Evolutionary conservation across 768 basidiomycete genomes (phyloP).

Genomic region (Pisolithus tinctorius): DNA sequence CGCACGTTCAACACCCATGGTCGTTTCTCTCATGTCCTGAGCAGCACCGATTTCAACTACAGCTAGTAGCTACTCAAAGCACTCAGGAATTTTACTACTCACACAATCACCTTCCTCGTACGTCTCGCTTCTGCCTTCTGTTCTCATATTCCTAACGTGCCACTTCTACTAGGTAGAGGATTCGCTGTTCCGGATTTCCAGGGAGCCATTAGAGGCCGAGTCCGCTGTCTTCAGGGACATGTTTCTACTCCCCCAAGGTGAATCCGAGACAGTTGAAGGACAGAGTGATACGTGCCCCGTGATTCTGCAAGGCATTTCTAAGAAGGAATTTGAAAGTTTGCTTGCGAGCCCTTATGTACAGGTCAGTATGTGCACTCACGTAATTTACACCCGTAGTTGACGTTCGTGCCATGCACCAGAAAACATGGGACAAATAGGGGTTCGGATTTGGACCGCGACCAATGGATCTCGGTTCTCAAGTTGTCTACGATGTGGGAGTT

Average conservation of each 20-base stretch:
- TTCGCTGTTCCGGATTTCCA: constrained; percentile 14
- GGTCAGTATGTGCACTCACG: constrained; percentile 2
- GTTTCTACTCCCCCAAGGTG: constrained; percentile 11
- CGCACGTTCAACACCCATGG: too few relatives aligned
- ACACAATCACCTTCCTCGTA: too few relatives aligned
- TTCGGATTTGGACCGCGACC: neutral
- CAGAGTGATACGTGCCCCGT: constrained; percentile 11
- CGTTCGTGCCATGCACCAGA: neutral
- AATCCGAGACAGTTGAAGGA: constrained; percentile 7
- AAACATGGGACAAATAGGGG: neutral
- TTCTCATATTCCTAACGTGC: neutral
- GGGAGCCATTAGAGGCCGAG: constrained; percentile 9
- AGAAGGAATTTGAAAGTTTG: constrained; percentile 14
- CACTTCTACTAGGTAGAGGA: constrained; percentile 12
- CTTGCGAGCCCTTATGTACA: neutral
- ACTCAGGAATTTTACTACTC: too few relatives aligned
- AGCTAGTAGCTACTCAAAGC: too few relatives aligned
- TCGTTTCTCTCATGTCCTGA: too few relatives aligned
- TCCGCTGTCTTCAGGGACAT: constrained; percentile 15
- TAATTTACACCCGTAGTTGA: neutral
- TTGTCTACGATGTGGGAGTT: neutral
- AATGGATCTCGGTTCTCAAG: neutral
- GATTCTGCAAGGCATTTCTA: constrained; percentile 7
- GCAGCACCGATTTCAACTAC: too few relatives aligned
- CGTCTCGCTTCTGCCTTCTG: too few relatives aligned